phyloP scores from a whole-genome alignment of 2,329 filamentous ascomycete species.

The Septoria petroselini region DNA sequence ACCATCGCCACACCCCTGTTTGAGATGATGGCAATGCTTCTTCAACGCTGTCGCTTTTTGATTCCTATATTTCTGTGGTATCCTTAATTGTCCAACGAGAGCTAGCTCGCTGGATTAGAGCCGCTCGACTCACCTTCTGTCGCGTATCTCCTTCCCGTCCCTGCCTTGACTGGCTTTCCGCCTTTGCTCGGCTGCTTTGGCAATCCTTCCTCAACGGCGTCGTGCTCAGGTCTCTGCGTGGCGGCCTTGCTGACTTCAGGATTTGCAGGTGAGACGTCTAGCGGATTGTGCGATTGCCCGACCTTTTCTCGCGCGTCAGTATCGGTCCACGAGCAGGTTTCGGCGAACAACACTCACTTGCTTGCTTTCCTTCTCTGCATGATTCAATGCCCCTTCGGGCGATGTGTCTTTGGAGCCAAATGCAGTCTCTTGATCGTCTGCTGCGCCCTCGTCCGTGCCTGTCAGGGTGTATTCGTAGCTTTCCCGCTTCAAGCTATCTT shows the following conservation, averaged over 20 bases:
- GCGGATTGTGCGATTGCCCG: slow-evolving; percentile 2
- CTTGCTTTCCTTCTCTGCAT: slow-evolving; percentile 5
- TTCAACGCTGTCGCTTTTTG: not conserved
- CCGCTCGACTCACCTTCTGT: slow-evolving; percentile 3
- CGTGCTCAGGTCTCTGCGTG: slow-evolving; percentile 7
- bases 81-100: not conserved
- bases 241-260: slow-evolving; percentile 9
- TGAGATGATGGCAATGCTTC: too few relatives aligned
- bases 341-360: not conserved
- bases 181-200: not conserved
- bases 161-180: slow-evolving; percentile 1
- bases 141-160: not conserved
- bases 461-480: slow-evolving; percentile 7
- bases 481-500: not conserved
- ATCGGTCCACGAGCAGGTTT: too few relatives aligned
- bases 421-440: not conserved
- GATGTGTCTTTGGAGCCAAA: slow-evolving; percentile 3
- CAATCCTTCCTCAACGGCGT: not conserved
- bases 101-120: not conserved
- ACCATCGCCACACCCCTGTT: too few relatives aligned
- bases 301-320: not conserved
- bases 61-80: not conserved
- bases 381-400: slow-evolving; percentile 1
- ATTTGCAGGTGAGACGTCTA: slow-evolving; percentile 9
- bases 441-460: slow-evolving; percentile 2